Evolutionary conservation across 805 yeast species (phyloP).

Genomic region (Cyberlindnera mississippiensis): DNA sequence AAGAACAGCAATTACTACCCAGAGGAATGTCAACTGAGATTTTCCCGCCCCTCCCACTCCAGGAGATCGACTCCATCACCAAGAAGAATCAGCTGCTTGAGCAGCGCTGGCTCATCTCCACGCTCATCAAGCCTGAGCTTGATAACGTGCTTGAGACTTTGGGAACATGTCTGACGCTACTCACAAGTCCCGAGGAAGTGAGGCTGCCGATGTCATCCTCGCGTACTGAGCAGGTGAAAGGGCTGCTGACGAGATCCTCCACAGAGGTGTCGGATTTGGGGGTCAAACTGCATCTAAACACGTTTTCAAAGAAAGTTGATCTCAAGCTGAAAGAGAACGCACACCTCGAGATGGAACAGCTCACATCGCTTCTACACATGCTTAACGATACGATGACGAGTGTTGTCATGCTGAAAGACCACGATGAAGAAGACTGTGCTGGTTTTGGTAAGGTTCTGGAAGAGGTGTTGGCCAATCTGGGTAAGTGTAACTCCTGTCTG

Average conservation of each 20-base stretch:
- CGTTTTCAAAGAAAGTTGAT: slow-evolving; percentile 38
- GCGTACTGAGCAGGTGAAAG: slow-evolving; percentile 55
- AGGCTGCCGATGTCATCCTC: slow-evolving; percentile 56
- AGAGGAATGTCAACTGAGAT: slow-evolving; percentile 32
- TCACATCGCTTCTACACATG: slow-evolving; percentile 33
- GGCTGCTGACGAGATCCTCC: slow-evolving; percentile 54
- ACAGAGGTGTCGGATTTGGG: slow-evolving; percentile 47
- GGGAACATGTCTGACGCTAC: slow-evolving; percentile 35
- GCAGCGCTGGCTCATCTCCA: slow-evolving; percentile 43
- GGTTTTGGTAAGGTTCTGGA: slow-evolving; percentile 15
- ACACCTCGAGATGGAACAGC: slow-evolving; percentile 37
- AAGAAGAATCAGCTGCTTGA: slow-evolving; percentile 26
- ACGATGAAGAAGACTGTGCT: slow-evolving; percentile 7
- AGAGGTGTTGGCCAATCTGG: slow-evolving; percentile 26
- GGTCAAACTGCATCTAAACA: slow-evolving; percentile 34
- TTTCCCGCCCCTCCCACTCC: slow-evolving; percentile 28
- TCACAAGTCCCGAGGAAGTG: slow-evolving; percentile 38
- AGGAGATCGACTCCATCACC: slow-evolving; percentile 7
- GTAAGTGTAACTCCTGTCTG: slow-evolving; percentile 33
- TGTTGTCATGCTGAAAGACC: slow-evolving; percentile 36
- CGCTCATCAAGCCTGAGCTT: slow-evolving; percentile 44
- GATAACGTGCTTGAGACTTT: slow-evolving; percentile 45
- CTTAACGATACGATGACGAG: slow-evolving; percentile 23
- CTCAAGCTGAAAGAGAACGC: slow-evolving; percentile 35
- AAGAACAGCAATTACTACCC: too few species aligned